phyloP scores from a whole-genome alignment of 116 monocot species.

The Thalassia testudinum region DNA sequence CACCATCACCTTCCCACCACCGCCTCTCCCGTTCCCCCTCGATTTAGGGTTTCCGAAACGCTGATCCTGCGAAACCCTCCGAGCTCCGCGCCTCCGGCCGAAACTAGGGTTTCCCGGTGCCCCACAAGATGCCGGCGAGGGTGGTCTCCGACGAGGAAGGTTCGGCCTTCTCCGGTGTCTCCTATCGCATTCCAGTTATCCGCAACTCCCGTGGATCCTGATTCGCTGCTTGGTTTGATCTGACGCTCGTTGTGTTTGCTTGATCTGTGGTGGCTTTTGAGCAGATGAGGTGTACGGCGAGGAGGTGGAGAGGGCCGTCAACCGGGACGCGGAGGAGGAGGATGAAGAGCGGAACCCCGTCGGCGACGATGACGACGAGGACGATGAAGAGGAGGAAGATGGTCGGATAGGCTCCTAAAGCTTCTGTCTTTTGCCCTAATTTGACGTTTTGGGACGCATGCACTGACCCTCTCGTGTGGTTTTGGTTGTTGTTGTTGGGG shows the following conservation, averaged over 20 bases:
- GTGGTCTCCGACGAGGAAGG: constrained; percentile 78
- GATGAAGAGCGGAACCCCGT: not conserved
- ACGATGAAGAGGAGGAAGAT: constrained; percentile 18
- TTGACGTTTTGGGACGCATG: not conserved
- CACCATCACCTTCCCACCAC: not conserved
- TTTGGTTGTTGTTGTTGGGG: constrained; percentile 1
- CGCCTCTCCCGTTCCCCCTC: too few relatives aligned
- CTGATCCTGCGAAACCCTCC: too few relatives aligned
- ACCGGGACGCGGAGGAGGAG: constrained; percentile 1
- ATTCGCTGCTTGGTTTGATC: not conserved
- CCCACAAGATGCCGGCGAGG: constrained; percentile 24
- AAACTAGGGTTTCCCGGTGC: not conserved
- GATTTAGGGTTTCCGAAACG: too few relatives aligned
- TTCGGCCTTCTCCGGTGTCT: too few relatives aligned
- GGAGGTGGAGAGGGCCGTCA: constrained; percentile 22
- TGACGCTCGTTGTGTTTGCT: not conserved
- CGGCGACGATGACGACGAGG: constrained; percentile 1
- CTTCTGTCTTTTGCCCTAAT: not conserved
- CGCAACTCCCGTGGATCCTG: not conserved
- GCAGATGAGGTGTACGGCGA: constrained; percentile 68
- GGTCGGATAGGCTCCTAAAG: not conserved
- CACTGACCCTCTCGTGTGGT: not conserved
- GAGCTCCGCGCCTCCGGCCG: not conserved
- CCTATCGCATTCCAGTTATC: too few relatives aligned
- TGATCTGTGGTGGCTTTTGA: not conserved